These are phyloP conservation scores for Citeromyces nyonsensis DNA, from an alignment of 805 yeast genomes.

Conservation along the genomic window DNA sequence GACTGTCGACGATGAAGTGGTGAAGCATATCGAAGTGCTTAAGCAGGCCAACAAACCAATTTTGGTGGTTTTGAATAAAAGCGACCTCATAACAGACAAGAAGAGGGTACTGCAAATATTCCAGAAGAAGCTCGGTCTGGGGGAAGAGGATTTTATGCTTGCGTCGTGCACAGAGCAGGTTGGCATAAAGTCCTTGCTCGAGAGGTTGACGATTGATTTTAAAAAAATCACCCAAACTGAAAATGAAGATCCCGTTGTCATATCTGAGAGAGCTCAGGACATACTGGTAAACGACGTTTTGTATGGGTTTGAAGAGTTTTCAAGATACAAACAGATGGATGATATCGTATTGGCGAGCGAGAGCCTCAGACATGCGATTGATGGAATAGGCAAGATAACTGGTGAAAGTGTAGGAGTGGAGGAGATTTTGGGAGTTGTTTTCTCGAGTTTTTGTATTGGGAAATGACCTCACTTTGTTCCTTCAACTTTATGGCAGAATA, in stretches of 20 bases:
- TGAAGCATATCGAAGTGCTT: conserved; percentile 18
- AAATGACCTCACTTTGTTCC: conserved; percentile 43
- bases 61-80: conserved; percentile 40
- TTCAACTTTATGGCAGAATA: too few species aligned
- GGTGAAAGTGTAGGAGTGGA: conserved; percentile 84
- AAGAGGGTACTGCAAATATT: conserved; percentile 8
- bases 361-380: conserved; percentile 54
- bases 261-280: conserved; percentile 67
- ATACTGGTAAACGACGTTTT: conserved; percentile 63
- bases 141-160: conserved; percentile 10
- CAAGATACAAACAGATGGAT: conserved; percentile 26
- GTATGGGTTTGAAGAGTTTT: conserved; percentile 56
- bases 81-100: conserved; percentile 25
- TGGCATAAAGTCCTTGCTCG: conserved; percentile 38
- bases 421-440: conserved; percentile 82
- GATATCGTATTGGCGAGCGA: conserved; percentile 79
- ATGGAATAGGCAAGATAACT: conserved; percentile 84
- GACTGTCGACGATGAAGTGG: conserved; percentile 19
- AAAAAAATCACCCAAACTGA: conserved; percentile 30
- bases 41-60: conserved; percentile 13
- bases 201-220: conserved; percentile 26
- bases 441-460: conserved; percentile 88
- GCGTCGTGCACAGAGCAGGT: conserved; percentile 46
- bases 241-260: conserved; percentile 46
- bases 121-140: conserved; percentile 14